A percentile compares a stretch with the other conserved stretches of the same genome.
These are phyloP conservation scores for Blastobotrys attinorum DNA, from an alignment of 805 yeast species.

Conservation along the genomic window DNA sequence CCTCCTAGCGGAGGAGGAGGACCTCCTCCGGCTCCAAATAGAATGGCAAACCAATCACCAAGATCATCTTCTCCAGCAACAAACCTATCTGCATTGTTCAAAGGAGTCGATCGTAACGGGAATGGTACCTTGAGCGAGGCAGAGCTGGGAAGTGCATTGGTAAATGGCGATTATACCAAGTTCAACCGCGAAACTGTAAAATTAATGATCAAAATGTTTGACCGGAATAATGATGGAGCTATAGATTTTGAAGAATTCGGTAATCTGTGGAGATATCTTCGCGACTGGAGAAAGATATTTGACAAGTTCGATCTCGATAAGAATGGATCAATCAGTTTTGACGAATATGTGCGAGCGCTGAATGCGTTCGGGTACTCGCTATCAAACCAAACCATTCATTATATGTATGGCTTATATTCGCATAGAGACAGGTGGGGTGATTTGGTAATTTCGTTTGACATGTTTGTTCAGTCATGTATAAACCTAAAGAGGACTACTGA, in stretches of 20 bases:
- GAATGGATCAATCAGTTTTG: slow-evolving; percentile 53
- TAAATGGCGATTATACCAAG: slow-evolving; percentile 55
- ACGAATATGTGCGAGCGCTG: slow-evolving; percentile 55
- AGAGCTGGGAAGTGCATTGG: slow-evolving; percentile 51
- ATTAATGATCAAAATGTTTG: slow-evolving; percentile 57
- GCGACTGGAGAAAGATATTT: slow-evolving; percentile 59
- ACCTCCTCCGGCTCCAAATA: no score
- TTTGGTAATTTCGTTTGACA: slow-evolving; percentile 56
- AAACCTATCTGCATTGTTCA: slow-evolving; percentile 19
- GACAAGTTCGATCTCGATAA: slow-evolving; percentile 52
- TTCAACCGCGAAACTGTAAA: slow-evolving; percentile 54
- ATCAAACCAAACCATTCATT: slow-evolving; percentile 47
- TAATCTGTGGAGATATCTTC: slow-evolving; percentile 58
- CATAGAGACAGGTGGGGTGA: slow-evolving; percentile 26
- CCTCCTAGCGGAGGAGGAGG: slow-evolving; percentile 1
- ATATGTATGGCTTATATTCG: slow-evolving; percentile 51
- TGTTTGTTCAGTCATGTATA: slow-evolving; percentile 72
- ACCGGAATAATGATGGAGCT: slow-evolving; percentile 38
- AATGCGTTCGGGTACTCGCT: slow-evolving; percentile 60
- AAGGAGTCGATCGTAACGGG: slow-evolving; percentile 35
- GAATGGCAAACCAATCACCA: slow-evolving; percentile 1
- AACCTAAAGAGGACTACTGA: slow-evolving; percentile 72
- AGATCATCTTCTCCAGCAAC: slow-evolving; percentile 10
- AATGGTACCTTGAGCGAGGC: slow-evolving; percentile 48
- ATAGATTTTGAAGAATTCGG: slow-evolving; percentile 53